Evolutionary conservation across 2,329 filamentous ascomycete species (phyloP).

Genomic region (Sporothrix curviconia): DNA sequence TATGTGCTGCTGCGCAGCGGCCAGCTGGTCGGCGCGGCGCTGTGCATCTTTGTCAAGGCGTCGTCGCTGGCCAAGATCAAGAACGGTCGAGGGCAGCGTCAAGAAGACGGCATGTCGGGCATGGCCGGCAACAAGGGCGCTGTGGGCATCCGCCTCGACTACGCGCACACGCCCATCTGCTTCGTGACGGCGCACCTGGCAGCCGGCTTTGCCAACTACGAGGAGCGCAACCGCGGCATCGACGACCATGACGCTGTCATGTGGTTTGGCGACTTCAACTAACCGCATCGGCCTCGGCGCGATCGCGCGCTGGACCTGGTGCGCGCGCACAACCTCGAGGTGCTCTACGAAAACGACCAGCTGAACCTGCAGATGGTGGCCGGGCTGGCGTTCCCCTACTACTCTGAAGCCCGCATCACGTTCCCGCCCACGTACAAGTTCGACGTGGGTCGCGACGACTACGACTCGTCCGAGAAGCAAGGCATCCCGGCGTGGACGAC

Average conservation of each 20-base stretch:
- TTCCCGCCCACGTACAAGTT: slow-evolving; percentile 97
- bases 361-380: slow-evolving; percentile 95
- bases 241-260: slow-evolving; percentile 84
- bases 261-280: slow-evolving; percentile 98
- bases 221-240: slow-evolving; percentile 86
- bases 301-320: slow-evolving; percentile 73
- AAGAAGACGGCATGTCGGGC: slow-evolving; percentile 91
- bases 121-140: slow-evolving; percentile 98
- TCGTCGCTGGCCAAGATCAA: slow-evolving; percentile 76
- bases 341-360: slow-evolving; percentile 88
- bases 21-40: slow-evolving; percentile 86
- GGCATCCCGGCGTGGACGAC: slow-evolving; percentile 95
- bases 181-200: slow-evolving; percentile 96
- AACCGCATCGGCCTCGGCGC: slow-evolving; percentile 81
- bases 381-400: slow-evolving; percentile 81
- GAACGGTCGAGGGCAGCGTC: slow-evolving; percentile 89
- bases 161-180: slow-evolving; percentile 84
- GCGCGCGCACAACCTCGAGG: slow-evolving; percentile 64
- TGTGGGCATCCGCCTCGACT: slow-evolving; percentile 92
- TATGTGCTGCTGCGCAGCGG: slow-evolving; percentile 89
- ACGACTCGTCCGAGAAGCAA: slow-evolving; percentile 93
- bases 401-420: slow-evolving; percentile 79
- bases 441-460: slow-evolving; percentile 78
- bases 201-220: slow-evolving; percentile 92
- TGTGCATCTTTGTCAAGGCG: slow-evolving; percentile 84